A percentile compares a stretch with the other conserved stretches of the same genome.
phyloP scores from a whole-genome alignment of 345 rosid genomes.

The Brassica nigra region DNA sequence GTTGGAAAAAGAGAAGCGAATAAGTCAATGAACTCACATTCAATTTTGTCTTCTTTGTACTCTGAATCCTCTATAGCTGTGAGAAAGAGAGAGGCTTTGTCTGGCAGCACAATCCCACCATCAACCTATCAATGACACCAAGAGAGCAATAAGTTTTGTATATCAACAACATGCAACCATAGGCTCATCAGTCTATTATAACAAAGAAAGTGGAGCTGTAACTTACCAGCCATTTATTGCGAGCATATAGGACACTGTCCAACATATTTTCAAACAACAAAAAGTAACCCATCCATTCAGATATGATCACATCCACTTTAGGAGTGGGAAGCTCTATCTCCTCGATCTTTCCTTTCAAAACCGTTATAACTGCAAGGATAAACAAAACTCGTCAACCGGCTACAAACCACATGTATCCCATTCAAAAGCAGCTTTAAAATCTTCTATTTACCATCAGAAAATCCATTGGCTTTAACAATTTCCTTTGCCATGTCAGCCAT shows the following conservation, averaged over 20 bases:
- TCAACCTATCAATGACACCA: slow-evolving; percentile 51
- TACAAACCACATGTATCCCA: neutral
- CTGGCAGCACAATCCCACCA: slow-evolving; percentile 86
- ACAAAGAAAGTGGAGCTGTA: slow-evolving; percentile 1
- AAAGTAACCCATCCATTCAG: slow-evolving; percentile 99
- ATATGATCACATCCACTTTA: slow-evolving; percentile 93
- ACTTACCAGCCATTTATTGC: slow-evolving; percentile 99
- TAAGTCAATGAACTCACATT: slow-evolving; percentile 66
- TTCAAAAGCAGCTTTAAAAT: neutral
- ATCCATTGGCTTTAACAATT: slow-evolving; percentile 85
- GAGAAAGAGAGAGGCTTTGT: slow-evolving; percentile 84
- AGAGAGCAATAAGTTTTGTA: neutral
- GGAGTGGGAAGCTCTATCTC: slow-evolving; percentile 86
- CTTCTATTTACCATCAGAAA: slow-evolving; percentile 60
- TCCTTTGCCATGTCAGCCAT: slow-evolving; percentile 96
- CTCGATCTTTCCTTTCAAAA: slow-evolving; percentile 96
- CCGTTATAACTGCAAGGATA: slow-evolving; percentile 69
- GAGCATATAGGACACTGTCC: slow-evolving; percentile 85
- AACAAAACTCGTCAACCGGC: neutral
- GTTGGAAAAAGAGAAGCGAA: neutral
- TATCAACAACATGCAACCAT: neutral
- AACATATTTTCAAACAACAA: slow-evolving; percentile 95
- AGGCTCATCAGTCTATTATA: neutral
- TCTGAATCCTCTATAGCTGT: slow-evolving; percentile 97
- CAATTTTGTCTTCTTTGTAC: slow-evolving; percentile 93